phyloP scores from a whole-genome alignment of 2,329 filamentous ascomycete genomes.

The Fusarium vanettenii region DNA sequence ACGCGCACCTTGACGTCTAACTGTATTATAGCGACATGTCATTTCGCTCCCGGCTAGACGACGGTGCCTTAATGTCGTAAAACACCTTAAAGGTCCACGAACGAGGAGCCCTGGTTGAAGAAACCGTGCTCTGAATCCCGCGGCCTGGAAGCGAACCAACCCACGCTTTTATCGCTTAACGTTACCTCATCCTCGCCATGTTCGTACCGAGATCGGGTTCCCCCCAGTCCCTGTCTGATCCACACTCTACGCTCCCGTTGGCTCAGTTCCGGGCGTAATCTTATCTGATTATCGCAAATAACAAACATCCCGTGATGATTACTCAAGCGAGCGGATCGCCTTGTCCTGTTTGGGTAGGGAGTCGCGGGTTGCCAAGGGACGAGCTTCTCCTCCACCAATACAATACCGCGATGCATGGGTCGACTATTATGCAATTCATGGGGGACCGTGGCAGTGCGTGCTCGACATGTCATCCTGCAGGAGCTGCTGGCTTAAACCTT shows the following conservation, averaged over 20 bases:
- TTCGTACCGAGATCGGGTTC: conserved; percentile 5
- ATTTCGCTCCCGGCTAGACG: background rate
- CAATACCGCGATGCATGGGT: background rate
- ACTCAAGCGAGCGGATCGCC: background rate
- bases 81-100: background rate
- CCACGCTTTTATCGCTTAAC: background rate
- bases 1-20: background rate
- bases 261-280: conserved; percentile 7
- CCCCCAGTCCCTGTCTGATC: background rate
- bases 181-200: background rate
- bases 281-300: conserved; percentile 29
- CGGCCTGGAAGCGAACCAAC: background rate
- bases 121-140: background rate
- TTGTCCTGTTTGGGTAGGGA: background rate
- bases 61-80: background rate
- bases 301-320: background rate
- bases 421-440: background rate
- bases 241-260: background rate
- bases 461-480: background rate
- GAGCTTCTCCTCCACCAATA: background rate
- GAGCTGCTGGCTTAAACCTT: background rate
- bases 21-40: background rate
- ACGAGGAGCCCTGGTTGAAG: background rate
- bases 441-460: background rate
- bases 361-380: background rate